A percentile compares a stretch with the other conserved stretches of the same genome.
Evolutionary conservation across 306 rosid species (phyloP).

Genomic region (Lablab purpureus): DNA sequence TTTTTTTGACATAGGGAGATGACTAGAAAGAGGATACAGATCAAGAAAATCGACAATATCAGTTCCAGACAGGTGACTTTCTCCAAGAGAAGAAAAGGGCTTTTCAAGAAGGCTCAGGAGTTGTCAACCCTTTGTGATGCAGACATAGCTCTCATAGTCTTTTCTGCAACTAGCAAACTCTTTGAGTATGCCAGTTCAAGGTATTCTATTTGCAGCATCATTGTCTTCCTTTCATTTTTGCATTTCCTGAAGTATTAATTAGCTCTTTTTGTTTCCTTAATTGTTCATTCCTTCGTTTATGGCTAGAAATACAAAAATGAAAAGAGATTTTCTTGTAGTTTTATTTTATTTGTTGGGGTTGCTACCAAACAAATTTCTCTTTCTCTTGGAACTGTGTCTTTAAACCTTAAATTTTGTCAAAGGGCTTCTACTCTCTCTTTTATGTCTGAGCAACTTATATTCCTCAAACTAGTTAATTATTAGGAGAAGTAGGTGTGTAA

Average conservation of each 20-base stretch:
- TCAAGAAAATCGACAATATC: constrained; percentile 60
- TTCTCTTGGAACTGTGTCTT: not conserved
- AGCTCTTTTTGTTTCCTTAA: not conserved
- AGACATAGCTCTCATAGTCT: constrained; percentile 61
- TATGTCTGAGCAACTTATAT: not conserved
- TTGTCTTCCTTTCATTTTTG: not conserved
- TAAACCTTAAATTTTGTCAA: not conserved
- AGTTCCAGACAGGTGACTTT: constrained; percentile 66
- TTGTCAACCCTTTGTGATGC: constrained; percentile 67
- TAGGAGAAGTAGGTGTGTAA: not conserved
- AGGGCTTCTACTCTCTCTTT: not conserved
- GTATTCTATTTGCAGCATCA: constrained; percentile 9
- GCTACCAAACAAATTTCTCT: not conserved
- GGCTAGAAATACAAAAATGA: not conserved
- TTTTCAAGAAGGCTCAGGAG: constrained; percentile 65
- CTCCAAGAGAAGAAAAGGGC: constrained; percentile 67
- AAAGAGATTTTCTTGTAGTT: too few relatives aligned
- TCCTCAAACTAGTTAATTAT: not conserved
- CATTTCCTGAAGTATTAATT: not conserved
- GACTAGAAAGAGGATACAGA: constrained; percentile 63
- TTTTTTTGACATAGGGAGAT: constrained; percentile 38
- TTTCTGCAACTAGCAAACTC: constrained; percentile 61
- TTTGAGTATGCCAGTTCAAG: constrained; percentile 62
- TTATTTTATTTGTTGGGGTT: not conserved
- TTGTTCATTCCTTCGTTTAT: not conserved